Evolutionary conservation across 208 protist genomes (phyloP), one percentile per base, ranked within the genome.

Genomic region (Baffinella frigidus): DNA sequence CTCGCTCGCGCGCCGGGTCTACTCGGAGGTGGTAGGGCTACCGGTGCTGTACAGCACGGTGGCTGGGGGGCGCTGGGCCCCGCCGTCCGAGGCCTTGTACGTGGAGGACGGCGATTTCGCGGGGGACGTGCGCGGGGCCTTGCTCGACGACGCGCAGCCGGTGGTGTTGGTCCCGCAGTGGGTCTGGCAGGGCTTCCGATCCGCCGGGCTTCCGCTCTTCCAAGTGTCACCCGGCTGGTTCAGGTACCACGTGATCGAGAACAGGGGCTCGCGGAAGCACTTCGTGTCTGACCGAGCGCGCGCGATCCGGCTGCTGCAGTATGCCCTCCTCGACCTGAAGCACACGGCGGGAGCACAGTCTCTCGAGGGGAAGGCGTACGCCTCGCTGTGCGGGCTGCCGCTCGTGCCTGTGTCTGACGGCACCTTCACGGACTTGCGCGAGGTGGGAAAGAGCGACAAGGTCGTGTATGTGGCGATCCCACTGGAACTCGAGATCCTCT

Each of bases 1-100:
- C 24, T 64, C 83, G 56, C 27, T 90, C 36, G 36, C n/a, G 83
- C 30, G 62, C 30, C 39, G n/a, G 83, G 51, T 90, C n/a, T 90
- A 90, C 56, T 30, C 17, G 27, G 83, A 67, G n/a, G 36, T n/a
- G 27, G 10, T 14, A 11, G 83, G 20, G 48, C 83, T 77, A 35
- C 62, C 73, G 20, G 83, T 90, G 36, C 41, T 90, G 56, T 73
- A 90, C 83, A 90, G 56, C 83, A 17, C 41, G 7, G 62, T 90
- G 38, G 62, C 17, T 17, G 51, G 56, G 27, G 83, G 83, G 36
- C n/a, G 41, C 36, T 90, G 83, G 83, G 83, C 72, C 20, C 27
- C 11, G 14, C 83, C 83, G 33, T 27, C 38, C n/a, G 62, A 67
- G 14, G 83, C 83, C 41, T n/a, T 71, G 38, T 90, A 74, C 41